Base-by-base conservation (phyloP, 1,139 yeast species). In the Debaryomycetaceae sp. region DNA sequence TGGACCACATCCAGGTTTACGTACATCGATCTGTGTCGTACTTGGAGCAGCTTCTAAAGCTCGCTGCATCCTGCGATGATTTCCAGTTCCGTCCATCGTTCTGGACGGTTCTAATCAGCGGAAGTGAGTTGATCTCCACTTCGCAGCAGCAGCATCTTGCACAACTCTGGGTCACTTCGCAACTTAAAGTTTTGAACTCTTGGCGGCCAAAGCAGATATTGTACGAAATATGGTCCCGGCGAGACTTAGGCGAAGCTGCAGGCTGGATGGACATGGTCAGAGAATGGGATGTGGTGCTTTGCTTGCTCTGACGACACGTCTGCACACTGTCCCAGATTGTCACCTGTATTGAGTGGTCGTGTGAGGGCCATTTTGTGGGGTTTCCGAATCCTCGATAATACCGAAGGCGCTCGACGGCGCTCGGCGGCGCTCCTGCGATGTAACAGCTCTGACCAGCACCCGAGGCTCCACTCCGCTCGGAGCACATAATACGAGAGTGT, bases 121-220 rank as follows among this genome's bases (percentile, higher is more conserved):
- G 80, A 3, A 65, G 78, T 23, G 81, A 76, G 45, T 49, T 46
- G 34, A 45, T 47, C 11, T 49, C 45, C 42, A 41, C 17, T 14
- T 34, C 38, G 9, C 40, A 43, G 20, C 56, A 53, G 37, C 34
- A 54, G 3, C 53, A 65, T 41, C 66, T 70, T 41, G 66, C 63
- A 46, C 49, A 43, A 6, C 57, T 73, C 3, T 67, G 75, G 65
- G 53, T 60, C 35, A 58, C 62, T 37, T 58, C 53, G 23, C 50
- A 60, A 42, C 51, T 53, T 43, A 59, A 59, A 6, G 24, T 37
- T 24, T 57, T 60, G 20, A 76, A 78, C 39, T 71, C 72, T 49
- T 80, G 85, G 85, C 61, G 83, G 38, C 73, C 76, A 1, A 77
- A 78, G 50, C 85, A 80, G 52, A 64, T 79, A 8, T 60, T 79